Evolutionary conservation across 345 rosid species (phyloP), one percentile per base, ranked within the genome.

Genomic region (Bruguiera parviflora): DNA sequence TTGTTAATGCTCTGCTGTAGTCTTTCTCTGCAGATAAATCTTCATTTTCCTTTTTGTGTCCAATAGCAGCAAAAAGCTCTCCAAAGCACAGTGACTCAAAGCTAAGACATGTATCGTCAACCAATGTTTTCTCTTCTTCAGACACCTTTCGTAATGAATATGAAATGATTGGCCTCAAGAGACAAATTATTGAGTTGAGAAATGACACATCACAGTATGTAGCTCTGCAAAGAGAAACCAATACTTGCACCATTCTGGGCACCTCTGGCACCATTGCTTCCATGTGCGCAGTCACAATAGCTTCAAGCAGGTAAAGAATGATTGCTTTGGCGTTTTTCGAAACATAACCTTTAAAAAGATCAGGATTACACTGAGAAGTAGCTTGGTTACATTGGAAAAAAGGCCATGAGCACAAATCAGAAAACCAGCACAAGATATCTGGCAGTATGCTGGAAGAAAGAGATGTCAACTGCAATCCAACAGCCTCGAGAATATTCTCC

Each of bases 351-450:
- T 88, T 88, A 62, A 83, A 71, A 76, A 76, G 69, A 71, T 66
- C 70, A 66, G 75, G 69, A 61, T 66, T 72, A 63, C 64, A 73
- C 29, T 20, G 84, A 71, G 72, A 71, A 56, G 60, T 43, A 37
- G 53, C 68, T 56, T 75, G 77, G 28, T 66, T 80, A 55, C 79
- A 74, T 53, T 21, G 73, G 24, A 71, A 63, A 83, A 85, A 88
- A 31, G 89, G 88, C 82, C 89, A 84, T 56, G 79, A 78, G 63
- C 92, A 88, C 68, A 87, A 73, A 80, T 87, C 90, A 73, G 96
- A 85, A 77, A 88, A 90, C 94, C 96, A 88, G 74, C 94, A 88
- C 81, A 88, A 84, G 72, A 90, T 78, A 74, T 90, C 96, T 37
- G 92, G 89, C 66, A 90, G 61, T 53, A 65, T 67, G 27, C 85